phyloP scores from a whole-genome alignment of 2,329 filamentous ascomycete genomes.

The Sporothrix brunneoviolacea region DNA sequence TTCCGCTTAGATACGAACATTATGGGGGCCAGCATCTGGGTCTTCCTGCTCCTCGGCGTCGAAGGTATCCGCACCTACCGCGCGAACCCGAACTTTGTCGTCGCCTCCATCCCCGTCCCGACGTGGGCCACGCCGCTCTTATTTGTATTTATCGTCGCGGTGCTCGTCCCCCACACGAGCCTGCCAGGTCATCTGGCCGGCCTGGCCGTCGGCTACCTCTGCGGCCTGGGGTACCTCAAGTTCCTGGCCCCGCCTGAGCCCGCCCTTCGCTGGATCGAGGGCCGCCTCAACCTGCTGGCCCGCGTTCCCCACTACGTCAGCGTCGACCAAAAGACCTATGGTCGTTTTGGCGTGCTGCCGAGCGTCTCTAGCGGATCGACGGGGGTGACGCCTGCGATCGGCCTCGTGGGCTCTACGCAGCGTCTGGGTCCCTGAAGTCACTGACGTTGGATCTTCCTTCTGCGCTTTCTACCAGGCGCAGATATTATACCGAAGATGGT shows the following conservation, averaged over 20 bases:
- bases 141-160: constrained; percentile 64
- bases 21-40: constrained; percentile 84
- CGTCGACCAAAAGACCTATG: constrained; percentile 92
- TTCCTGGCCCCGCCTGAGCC: constrained; percentile 86
- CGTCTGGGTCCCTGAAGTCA: constrained; percentile 61
- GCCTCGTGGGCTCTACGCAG: constrained; percentile 58
- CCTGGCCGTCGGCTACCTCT: constrained; percentile 76
- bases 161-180: constrained; percentile 74
- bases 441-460: too few species aligned
- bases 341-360: constrained; percentile 82
- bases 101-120: constrained; percentile 62
- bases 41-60: constrained; percentile 77
- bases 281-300: constrained; percentile 76
- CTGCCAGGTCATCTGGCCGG: constrained; percentile 82
- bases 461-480: too few species aligned
- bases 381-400: constrained; percentile 43
- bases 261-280: constrained; percentile 80
- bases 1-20: constrained; percentile 66
- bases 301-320: constrained; percentile 87
- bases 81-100: constrained; percentile 68
- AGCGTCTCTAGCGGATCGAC: constrained; percentile 25
- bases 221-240: constrained; percentile 85
- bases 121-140: constrained; percentile 89
- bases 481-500: too few species aligned
- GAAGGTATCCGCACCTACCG: constrained; percentile 83